phyloP scores from a whole-genome alignment of 1,139 yeast species.

The Blastobotrys ciferrii region DNA sequence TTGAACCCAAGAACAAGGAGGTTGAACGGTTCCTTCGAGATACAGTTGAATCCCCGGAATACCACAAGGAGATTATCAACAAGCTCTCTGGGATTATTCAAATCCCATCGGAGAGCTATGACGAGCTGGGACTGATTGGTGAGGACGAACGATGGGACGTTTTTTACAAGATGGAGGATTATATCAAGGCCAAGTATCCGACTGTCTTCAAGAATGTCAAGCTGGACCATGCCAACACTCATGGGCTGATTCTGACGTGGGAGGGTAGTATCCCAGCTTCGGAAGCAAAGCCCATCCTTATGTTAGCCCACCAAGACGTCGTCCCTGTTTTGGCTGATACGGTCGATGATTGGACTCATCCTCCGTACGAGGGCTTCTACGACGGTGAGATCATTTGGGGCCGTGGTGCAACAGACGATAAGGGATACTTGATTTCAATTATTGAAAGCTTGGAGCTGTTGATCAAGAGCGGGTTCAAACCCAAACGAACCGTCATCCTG shows the following conservation, averaged over 20 bases:
- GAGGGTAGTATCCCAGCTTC: constrained; percentile 43
- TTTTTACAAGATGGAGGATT: constrained; percentile 54
- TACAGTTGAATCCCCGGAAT: constrained; percentile 14
- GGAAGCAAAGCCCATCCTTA: constrained; percentile 57
- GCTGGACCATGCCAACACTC: constrained; percentile 58
- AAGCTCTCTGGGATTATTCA: constrained; percentile 56
- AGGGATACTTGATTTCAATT: constrained; percentile 54
- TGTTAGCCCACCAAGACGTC: constrained; percentile 79
- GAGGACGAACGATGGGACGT: constrained; percentile 39
- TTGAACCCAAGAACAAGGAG: constrained; percentile 10
- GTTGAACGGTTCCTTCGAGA: constrained; percentile 11
- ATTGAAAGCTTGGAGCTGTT: constrained; percentile 58
- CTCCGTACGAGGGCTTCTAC: constrained; percentile 67
- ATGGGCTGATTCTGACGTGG: constrained; percentile 70
- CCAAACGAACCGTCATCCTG: constrained; percentile 54
- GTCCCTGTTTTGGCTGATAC: constrained; percentile 73
- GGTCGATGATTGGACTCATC: constrained; percentile 58
- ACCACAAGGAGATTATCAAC: constrained; percentile 16
- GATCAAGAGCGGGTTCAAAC: constrained; percentile 46
- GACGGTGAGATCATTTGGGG: constrained; percentile 62
- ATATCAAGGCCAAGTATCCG: constrained; percentile 59
- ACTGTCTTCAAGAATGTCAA: constrained; percentile 49
- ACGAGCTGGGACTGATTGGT: constrained; percentile 48
- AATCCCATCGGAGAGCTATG: constrained; percentile 62
- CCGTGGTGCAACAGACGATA: constrained; percentile 65